Base-by-base conservation (phyloP, 2,329 filamentous ascomycete species). In the Neofusicoccum cordaticola region DNA sequence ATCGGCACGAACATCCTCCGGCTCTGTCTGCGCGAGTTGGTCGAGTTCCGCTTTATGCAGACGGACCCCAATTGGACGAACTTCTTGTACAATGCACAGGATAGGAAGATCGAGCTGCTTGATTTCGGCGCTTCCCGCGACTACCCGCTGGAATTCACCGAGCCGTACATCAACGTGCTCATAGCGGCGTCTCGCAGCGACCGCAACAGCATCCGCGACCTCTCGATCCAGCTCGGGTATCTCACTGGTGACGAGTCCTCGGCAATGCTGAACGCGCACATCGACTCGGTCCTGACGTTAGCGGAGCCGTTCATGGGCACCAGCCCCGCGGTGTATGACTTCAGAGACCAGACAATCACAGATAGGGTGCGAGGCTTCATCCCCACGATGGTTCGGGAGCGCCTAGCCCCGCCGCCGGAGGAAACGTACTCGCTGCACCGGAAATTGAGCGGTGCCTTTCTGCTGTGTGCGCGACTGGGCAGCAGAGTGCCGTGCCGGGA, bases 1-100 rank as follows among this genome's bases (percentile, higher is more conserved):
- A 96, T 99, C 72, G 95, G 95, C 62, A 95, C 92, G 0, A 91
- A 98, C 72, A 91, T 98, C 69, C 85, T 98, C 61, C 90, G 93
- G 3, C 88, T 99, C 11, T 98, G 93, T 74, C 85, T 98, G 44
- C 89, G 93, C 65, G 95, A 98, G 79, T 94, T 98, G 70, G 89
- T 89, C 68, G 92, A 97, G 78, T 98, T 97, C 85, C 88, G 85
- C 66, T 98, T 96, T 81, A 99, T 99, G 95, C 95, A 99, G 80
- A 99, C 95, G 4, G 95, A 99, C 74, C 95, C 95, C 45, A 99
- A 99, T 82, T 99, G 95, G 95, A 98, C 94, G 39, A 99, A 99
- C 78, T 99, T 99, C 77, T 84, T 98, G 19, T 99, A 92, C 83
- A 95, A 98, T 71, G 81, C 87, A 1, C 71, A 81, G 19, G 87